Base-by-base conservation (phyloP, 2,329 filamentous ascomycete species). In the Periconia macrospinosa region DNA sequence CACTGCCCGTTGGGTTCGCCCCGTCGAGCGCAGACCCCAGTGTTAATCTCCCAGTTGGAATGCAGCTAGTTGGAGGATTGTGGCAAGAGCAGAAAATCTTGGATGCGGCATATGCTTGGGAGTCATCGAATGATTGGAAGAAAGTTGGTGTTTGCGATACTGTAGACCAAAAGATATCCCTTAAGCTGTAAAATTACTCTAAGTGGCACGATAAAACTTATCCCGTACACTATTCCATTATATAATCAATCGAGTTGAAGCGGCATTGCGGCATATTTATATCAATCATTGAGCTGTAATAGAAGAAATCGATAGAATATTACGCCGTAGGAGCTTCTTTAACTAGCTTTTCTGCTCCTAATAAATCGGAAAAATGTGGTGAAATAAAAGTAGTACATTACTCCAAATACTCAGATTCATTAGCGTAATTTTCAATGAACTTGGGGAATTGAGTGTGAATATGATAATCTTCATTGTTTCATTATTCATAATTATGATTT, bases 61-160 rank as follows among this genome's bases (percentile, higher is more conserved):
- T 78, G 70, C 72, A 76, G 54, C 60, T 78, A 41, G 71, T 77
- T 5, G 69, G 67, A 18, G 69, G 63, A 14, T 56, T 71, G 50
- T 75, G 68, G 60, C 62, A 77, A 33, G 75, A 78, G 30, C 60
- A 66, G 27, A 69, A 68, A 41, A 62, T 69, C 9, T 52, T 71
- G 5, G 48, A 63, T 41, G 67, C 65, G 8, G 66, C 49, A 1
- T 60, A 60, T 41, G 66, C 68, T 3, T 71, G 68, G 68, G 67
- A 71, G 47, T 52, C 56, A 9, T 59, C 58, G 1, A 63, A 64
- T 30, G 58, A 69, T 33, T 71, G 68, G 67, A 66, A 60, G 43
- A 19, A 47, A 14, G 49, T 57, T 35, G 55, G 56, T 7, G 17
- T 30, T 3, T 13, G 27, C 0, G 41, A 40, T 30, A 45, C 35